Base-by-base conservation (phyloP, 805 yeast genomes). In the Wickerhamomyces subpelliculosus region DNA sequence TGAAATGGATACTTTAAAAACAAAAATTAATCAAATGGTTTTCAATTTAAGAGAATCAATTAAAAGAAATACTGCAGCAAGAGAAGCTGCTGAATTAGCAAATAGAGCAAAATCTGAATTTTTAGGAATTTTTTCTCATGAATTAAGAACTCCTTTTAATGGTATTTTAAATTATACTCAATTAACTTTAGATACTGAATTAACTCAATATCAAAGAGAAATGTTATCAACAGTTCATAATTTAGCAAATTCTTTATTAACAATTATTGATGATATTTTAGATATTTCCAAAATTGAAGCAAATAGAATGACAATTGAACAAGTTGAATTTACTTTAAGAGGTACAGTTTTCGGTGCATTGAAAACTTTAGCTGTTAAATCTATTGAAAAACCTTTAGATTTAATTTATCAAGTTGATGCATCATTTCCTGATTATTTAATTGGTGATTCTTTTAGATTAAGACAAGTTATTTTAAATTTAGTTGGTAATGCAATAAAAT, bases 111-210 rank as follows among this genome's bases (percentile, higher is more conserved):
- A 86, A 60, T 85, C 95, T 9, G 96, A 86, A 60, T 86, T 86
- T 57, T 70, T 86, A 62, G 95, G 95, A 34, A 86, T 86, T 54
- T 86, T 84, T 73, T 83, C 90, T 6, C 86, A 79, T 60, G 96
- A 86, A 59, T 82, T 86, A 52, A 70, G 96, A 58, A 86, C 96
- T 3, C 96, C 96, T 17, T 81, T 86, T 77, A 86, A 86, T 60
- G 96, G 96, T 66, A 86, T 86, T 34, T 82, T 86, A 51, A 95
- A 95, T 55, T 86, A 86, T 90, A 86, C 95, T 4, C 95, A 86
- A 58, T 65, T 86, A 49, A 84, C 95, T 2, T 69, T 86, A 39
- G 96, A 86, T 47, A 86, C 95, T 0, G 94, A 86, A 52, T 70
- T 86, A 46, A 85, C 94, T 9, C 96, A 86, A 61, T 86, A 86